phyloP scores from a whole-genome alignment of 805 yeast genomes.

The Pichia rugopelliculosa region DNA sequence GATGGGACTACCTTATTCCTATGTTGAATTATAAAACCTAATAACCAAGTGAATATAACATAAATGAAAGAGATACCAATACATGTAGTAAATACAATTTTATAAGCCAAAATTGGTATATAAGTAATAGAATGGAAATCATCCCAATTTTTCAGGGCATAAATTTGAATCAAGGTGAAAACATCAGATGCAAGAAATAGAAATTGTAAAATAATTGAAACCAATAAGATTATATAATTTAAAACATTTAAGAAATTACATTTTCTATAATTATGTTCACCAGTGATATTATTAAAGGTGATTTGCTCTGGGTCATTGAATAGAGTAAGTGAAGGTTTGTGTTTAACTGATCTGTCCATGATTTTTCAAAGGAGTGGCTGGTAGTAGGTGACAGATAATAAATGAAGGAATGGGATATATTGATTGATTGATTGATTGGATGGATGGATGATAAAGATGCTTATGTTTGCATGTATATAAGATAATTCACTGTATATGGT shows the following conservation, averaged over 20 bases:
- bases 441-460: too few relatives aligned
- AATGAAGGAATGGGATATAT: too few relatives aligned
- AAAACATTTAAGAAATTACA: conserved; percentile 36
- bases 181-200: conserved; percentile 60
- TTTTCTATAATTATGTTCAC: conserved; percentile 30
- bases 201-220: conserved; percentile 39
- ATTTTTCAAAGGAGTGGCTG: not conserved
- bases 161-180: conserved; percentile 67
- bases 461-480: too few relatives aligned
- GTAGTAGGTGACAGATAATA: too few relatives aligned
- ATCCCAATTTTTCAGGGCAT: conserved; percentile 52
- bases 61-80: conserved; percentile 62
- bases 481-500: too few relatives aligned
- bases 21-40: conserved; percentile 51
- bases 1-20: conserved; percentile 62
- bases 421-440: too few relatives aligned
- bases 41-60: conserved; percentile 46
- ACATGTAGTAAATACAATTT: conserved; percentile 44
- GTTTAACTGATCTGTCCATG: not conserved
- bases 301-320: conserved; percentile 18
- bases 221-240: conserved; percentile 35
- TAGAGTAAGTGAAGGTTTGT: not conserved
- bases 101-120: conserved; percentile 26
- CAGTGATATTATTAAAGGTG: conserved; percentile 24
- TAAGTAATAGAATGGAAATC: conserved; percentile 26